phyloP scores from a whole-genome alignment of 2,329 filamentous ascomycete genomes.

The Fusarium citri region DNA sequence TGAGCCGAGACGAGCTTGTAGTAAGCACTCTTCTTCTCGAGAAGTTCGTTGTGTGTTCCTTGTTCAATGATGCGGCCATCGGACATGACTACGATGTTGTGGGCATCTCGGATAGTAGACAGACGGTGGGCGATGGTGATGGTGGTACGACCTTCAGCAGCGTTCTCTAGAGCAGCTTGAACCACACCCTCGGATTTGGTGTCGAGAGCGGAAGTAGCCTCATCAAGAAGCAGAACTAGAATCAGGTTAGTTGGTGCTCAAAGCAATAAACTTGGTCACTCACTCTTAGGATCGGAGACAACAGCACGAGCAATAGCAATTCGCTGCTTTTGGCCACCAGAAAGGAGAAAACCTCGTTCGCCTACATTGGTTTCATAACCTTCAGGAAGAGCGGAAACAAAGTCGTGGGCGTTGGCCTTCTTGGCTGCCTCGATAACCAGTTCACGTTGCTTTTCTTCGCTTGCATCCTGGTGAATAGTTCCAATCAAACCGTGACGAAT shows the following conservation, averaged over 20 bases:
- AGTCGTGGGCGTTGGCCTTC: slow-evolving; percentile 95
- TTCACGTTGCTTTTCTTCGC: slow-evolving; percentile 74
- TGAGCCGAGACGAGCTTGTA: slow-evolving; percentile 89
- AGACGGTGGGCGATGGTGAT: slow-evolving; percentile 96
- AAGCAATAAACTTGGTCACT: slow-evolving; percentile 38
- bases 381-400: slow-evolving; percentile 83
- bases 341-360: slow-evolving; percentile 90
- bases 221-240: slow-evolving; percentile 84
- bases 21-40: slow-evolving; percentile 79
- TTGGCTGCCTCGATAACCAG: slow-evolving; percentile 84
- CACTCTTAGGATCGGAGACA: slow-evolving; percentile 86
- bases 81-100: slow-evolving; percentile 96
- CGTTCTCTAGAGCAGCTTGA: slow-evolving; percentile 89
- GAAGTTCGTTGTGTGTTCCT: slow-evolving; percentile 84
- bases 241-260: slow-evolving; percentile 13
- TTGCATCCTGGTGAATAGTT: slow-evolving; percentile 75
- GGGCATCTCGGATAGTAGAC: slow-evolving; percentile 91
- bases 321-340: slow-evolving; percentile 95
- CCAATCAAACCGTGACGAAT: slow-evolving; percentile 93
- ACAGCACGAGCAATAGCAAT: slow-evolving; percentile 94
- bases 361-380: slow-evolving; percentile 96
- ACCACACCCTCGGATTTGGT: slow-evolving; percentile 96
- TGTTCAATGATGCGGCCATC: slow-evolving; percentile 90
- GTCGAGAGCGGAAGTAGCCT: slow-evolving; percentile 93
- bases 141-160: slow-evolving; percentile 87